Percentiles rank a stretch among this genome's conserved stretches.
Evolutionary conservation across 371 early-diverging fungal species (phyloP).

Genomic region (Smittium culicis): DNA sequence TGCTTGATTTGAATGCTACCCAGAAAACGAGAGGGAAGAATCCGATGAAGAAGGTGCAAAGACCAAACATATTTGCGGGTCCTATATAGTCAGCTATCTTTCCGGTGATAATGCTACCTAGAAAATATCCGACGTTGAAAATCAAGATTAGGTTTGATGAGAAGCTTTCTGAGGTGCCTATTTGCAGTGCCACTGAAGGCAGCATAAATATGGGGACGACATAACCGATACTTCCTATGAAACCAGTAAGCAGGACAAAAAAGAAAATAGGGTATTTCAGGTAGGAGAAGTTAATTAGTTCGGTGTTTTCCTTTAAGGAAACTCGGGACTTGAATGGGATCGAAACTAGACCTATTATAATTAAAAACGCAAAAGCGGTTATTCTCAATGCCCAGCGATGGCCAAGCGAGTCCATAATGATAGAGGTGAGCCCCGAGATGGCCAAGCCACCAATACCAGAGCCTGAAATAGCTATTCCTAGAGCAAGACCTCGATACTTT

Average conservation of each 20-base stretch:
- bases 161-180: constrained; percentile 22
- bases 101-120: constrained; percentile 32
- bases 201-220: constrained; percentile 38
- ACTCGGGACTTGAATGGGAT: constrained; percentile 34
- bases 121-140: constrained; percentile 31
- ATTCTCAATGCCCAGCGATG: constrained; percentile 34
- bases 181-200: constrained; percentile 28
- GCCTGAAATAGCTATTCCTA: constrained; percentile 54
- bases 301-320: constrained; percentile 19
- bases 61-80: constrained; percentile 32
- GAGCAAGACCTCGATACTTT: constrained; percentile 51
- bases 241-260: constrained; percentile 16
- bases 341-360: constrained; percentile 29
- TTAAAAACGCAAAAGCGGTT: constrained; percentile 20
- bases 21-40: constrained; percentile 33
- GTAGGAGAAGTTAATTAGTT: constrained; percentile 26
- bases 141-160: constrained; percentile 30
- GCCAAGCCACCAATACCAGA: constrained; percentile 59
- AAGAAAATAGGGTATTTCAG: constrained; percentile 22
- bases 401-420: constrained; percentile 28
- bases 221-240: constrained; percentile 29
- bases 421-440: constrained; percentile 34
- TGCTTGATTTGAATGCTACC: constrained; percentile 25
- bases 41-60: constrained; percentile 31
- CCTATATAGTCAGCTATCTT: constrained; percentile 33